phyloP scores from a whole-genome alignment of 2,329 filamentous ascomycete species.

The Elsinoe fawcettii region DNA sequence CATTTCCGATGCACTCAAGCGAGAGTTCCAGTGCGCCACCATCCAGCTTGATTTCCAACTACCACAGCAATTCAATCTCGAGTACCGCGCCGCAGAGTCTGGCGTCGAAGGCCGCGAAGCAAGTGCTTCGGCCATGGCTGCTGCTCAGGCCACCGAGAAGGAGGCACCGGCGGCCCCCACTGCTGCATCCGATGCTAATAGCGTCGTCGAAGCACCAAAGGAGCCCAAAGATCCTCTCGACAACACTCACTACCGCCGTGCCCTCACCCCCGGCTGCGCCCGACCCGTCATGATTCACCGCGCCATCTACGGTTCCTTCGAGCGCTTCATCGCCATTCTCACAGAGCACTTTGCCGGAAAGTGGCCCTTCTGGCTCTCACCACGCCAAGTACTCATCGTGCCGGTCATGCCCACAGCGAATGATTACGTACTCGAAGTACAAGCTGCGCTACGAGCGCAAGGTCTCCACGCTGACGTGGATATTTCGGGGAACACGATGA shows the following conservation, averaged over 20 bases:
- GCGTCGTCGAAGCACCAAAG: constrained; percentile 23
- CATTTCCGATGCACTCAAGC: constrained; percentile 76
- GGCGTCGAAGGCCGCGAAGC: constrained; percentile 39
- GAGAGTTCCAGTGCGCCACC: constrained; percentile 84
- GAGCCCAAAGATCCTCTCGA: constrained; percentile 18
- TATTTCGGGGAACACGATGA: constrained; percentile 68
- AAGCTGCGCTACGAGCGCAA: constrained; percentile 58
- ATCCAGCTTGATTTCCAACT: constrained; percentile 91
- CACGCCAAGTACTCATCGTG: constrained; percentile 72
- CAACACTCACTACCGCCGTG: constrained; percentile 31
- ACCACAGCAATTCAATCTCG: constrained; percentile 75
- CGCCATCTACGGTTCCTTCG: constrained; percentile 66
- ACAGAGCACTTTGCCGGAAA: constrained; percentile 80
- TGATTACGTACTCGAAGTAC: constrained; percentile 69
- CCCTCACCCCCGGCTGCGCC: constrained; percentile 62
- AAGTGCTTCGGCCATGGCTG: constrained; percentile 32
- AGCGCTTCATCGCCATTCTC: constrained; percentile 64
- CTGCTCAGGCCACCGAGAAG: constrained; percentile 30
- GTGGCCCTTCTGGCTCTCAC: constrained; percentile 84
- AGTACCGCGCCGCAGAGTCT: constrained; percentile 68
- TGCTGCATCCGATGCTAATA: constrained; percentile 26
- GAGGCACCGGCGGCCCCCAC: constrained; percentile 37
- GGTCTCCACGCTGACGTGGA: constrained; percentile 65
- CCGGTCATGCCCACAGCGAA: constrained; percentile 65
- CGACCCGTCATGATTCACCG: constrained; percentile 83